Conservation (phyloP, 495 filamentous ascomycete species). For the Annulohypoxylon moriforme region DNA sequence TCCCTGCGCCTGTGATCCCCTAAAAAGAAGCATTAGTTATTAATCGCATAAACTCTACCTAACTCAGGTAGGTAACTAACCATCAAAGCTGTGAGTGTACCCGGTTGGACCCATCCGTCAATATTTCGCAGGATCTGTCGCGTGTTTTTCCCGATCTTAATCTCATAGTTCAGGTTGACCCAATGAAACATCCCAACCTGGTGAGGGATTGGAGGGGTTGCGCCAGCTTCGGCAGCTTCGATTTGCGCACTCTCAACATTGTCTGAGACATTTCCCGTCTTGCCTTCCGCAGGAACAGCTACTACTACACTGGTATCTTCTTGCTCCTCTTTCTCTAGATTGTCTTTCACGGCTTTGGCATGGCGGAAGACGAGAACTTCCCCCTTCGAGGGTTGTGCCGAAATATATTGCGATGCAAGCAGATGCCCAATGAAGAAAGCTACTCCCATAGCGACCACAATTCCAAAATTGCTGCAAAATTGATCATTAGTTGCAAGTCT, state of each 20-base stretch:
- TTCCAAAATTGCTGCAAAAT: slow-evolving; percentile 50
- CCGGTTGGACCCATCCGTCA: slow-evolving; percentile 81
- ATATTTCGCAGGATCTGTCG: slow-evolving; percentile 69
- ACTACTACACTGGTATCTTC: no score
- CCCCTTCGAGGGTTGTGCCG: slow-evolving; percentile 2
- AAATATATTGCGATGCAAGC: slow-evolving; percentile 70
- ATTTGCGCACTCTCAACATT: no score
- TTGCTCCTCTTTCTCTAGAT: neutral
- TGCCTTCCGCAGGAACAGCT: no score
- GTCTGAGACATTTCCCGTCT: no score
- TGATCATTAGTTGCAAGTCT: no score
- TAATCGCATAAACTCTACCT: neutral
- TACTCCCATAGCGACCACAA: slow-evolving; percentile 37
- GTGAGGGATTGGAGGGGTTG: neutral
- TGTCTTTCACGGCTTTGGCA: neutral
- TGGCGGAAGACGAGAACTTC: neutral
- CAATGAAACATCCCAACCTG: slow-evolving; percentile 66
- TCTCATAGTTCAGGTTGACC: slow-evolving; percentile 78
- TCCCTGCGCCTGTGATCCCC: slow-evolving; percentile 63
- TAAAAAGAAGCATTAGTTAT: neutral
- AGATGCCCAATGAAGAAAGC: slow-evolving; percentile 69
- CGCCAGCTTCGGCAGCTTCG: neutral
- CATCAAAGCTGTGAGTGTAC: slow-evolving; percentile 80
- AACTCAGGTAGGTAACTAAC: slow-evolving; percentile 57
- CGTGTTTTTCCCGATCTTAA: slow-evolving; percentile 64